Percentiles rank a stretch among this genome's conserved stretches.
These are phyloP conservation scores for Backusella tuberculispora DNA, from an alignment of 192 early-diverging fungal species.

Conservation along the genomic window DNA sequence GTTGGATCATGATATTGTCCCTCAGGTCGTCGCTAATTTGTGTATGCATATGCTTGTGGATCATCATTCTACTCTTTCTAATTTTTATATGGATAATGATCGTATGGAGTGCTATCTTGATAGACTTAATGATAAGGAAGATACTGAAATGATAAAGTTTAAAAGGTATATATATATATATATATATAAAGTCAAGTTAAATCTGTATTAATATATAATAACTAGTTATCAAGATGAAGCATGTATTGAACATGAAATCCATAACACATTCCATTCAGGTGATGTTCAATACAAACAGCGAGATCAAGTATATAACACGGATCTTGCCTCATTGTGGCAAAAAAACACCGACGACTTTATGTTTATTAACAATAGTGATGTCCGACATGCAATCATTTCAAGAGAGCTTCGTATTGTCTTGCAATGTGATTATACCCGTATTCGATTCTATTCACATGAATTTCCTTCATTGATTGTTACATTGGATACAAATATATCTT, in stretches of 20 bases:
- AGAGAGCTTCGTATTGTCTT: slow-evolving; percentile 38
- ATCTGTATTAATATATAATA: background rate
- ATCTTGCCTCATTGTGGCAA: background rate
- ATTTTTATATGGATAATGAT: slow-evolving; percentile 89
- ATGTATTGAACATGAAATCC: slow-evolving; percentile 74
- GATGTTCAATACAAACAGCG: slow-evolving; percentile 55
- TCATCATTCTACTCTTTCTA: slow-evolving; percentile 71
- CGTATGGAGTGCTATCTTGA: slow-evolving; percentile 82
- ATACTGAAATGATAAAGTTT: slow-evolving; percentile 80
- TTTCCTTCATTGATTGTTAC: slow-evolving; percentile 68
- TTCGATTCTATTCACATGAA: slow-evolving; percentile 82
- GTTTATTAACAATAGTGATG: background rate
- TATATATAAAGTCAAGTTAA: slow-evolving; percentile 37
- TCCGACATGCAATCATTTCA: background rate
- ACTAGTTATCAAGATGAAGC: slow-evolving; percentile 59
- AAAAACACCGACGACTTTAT: background rate
- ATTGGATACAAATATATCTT: slow-evolving; percentile 86
- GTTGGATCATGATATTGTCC: slow-evolving; percentile 88
- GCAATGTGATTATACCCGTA: slow-evolving; percentile 86
- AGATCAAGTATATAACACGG: slow-evolving; percentile 24
- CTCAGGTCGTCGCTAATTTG: slow-evolving; percentile 85
- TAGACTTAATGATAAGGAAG: slow-evolving; percentile 78
- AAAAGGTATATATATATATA: slow-evolving; percentile 77
- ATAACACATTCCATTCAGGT: slow-evolving; percentile 66
- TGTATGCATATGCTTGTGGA: slow-evolving; percentile 84